Percentiles rank a stretch among this genome's conserved stretches.
phyloP scores from a whole-genome alignment of 2,329 filamentous ascomycete genomes.

The Cucurbitaria berberidis region DNA sequence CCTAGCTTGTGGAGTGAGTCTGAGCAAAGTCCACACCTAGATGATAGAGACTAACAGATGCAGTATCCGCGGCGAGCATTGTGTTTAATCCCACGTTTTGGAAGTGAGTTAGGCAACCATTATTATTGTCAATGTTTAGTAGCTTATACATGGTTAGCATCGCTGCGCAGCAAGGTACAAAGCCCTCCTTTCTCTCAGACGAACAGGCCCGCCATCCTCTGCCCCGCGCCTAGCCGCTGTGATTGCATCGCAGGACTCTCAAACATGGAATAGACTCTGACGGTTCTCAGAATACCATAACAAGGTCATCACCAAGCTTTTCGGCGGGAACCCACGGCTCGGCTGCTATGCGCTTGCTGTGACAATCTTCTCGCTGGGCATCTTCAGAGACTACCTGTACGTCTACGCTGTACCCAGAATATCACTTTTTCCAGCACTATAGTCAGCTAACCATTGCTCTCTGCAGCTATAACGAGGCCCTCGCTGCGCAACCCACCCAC shows the following conservation, averaged over 20 bases:
- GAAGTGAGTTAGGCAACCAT: conserved; percentile 69
- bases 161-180: conserved; percentile 78
- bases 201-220: not conserved
- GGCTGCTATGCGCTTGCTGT: conserved; percentile 90
- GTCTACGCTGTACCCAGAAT: conserved; percentile 14
- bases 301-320: conserved; percentile 85
- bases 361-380: conserved; percentile 89
- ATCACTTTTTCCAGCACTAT: not conserved
- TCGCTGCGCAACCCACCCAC: conserved; percentile 76
- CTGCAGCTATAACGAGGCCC: conserved; percentile 80
- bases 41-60: not conserved
- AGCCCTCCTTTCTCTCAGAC: not conserved
- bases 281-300: conserved; percentile 78
- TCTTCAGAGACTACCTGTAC: conserved; percentile 74
- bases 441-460: conserved; percentile 1
- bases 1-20: conserved; percentile 56
- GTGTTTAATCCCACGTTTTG: conserved; percentile 98
- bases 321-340: conserved; percentile 74
- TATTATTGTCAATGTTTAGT: too few relatives aligned
- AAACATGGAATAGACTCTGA: conserved; percentile 3
- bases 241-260: not conserved
- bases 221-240: not conserved
- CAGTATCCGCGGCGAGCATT: conserved; percentile 82
- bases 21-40: not conserved
- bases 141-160: conserved; percentile 61